Evolutionary conservation across 768 basidiomycete genomes (phyloP), one percentile per base, ranked within the genome.

Genomic region (Serpula lacrymans): DNA sequence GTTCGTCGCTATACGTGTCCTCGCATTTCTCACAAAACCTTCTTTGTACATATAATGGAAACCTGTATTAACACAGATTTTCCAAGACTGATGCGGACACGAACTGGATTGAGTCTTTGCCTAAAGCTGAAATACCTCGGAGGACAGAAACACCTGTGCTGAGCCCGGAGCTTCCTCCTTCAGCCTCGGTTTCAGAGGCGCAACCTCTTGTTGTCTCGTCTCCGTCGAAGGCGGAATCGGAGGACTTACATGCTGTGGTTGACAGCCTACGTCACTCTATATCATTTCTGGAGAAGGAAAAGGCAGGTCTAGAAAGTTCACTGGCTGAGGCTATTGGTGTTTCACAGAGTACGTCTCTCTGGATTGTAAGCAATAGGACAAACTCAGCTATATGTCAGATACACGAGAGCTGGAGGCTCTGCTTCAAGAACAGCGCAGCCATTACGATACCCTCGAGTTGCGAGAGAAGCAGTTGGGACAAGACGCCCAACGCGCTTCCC

Each of bases 61-160:
- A n/a, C n/a, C n/a, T n/a, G n/a, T n/a, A n/a, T n/a, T n/a, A n/a
- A 6, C 4, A 14, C 34, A 74, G 72, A 47, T 82, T 79, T 54
- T 46, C 62, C 7, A 68, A 72, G 44, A 70, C 67, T 42, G 70
- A 68, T 30, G 23, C 51, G 14, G 68, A 72, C 39, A 26, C 54
- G 18, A 74, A 78, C 44, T 87, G 86, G 85, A 49, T 88, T 32
- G 67, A 76, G 28, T 76, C 79, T 17, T 66, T 87, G 38, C 64
- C 78, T 22, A 75, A 69, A 44, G 69, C 64, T 7, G 59, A 63
- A 16, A 54, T 55, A 18, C 45, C 53, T n/a, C 50, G 58, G 16
- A 50, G 39, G 12, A 62, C 59, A 29, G 55, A 62, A 30, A 55
- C 69, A 10, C 68, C 70, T 43, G 62, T 67, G 29, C 54, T 57